These are phyloP conservation scores for Microcera coccophila DNA, from an alignment of 2,329 filamentous ascomycete genomes.

Conservation along the genomic window DNA sequence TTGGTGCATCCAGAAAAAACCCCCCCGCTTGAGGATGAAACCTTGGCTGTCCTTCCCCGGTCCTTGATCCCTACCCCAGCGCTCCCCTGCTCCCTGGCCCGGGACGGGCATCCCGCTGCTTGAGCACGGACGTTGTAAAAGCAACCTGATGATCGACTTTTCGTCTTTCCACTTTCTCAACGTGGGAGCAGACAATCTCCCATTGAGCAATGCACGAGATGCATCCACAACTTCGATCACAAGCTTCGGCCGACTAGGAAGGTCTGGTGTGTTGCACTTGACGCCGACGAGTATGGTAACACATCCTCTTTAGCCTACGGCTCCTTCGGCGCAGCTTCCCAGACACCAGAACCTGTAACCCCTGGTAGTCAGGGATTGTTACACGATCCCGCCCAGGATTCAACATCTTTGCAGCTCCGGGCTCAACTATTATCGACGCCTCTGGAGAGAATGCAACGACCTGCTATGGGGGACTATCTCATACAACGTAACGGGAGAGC, in stretches of 20 bases:
- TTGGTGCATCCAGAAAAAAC: slow-evolving; percentile 5
- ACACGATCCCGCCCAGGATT: too few relatives aligned
- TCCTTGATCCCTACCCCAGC: slow-evolving; percentile 20
- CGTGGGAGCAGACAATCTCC: background rate
- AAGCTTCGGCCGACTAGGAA: background rate
- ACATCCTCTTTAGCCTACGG: slow-evolving; percentile 42
- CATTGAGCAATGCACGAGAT: background rate
- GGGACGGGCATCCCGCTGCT: background rate
- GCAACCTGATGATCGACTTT: slow-evolving; percentile 16
- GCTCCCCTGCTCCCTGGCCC: background rate
- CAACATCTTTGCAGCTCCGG: background rate
- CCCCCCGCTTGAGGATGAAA: slow-evolving; percentile 25
- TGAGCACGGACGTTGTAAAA: slow-evolving; percentile 3
- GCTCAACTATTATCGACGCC: background rate
- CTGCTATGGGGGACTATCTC: background rate
- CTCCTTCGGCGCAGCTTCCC: slow-evolving; percentile 44
- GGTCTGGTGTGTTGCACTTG: background rate
- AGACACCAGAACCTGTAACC: slow-evolving; percentile 12
- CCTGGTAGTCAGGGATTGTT: background rate
- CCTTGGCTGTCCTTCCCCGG: slow-evolving; percentile 14
- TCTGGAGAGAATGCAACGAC: background rate
- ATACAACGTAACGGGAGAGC: background rate
- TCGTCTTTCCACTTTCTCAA: slow-evolving; percentile 12
- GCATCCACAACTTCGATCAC: background rate
- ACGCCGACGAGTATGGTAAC: background rate